Percentiles rank a stretch among this genome's conserved stretches.
phyloP scores from a whole-genome alignment of 495 filamentous ascomycete species.

The Aspergillus conjunctus region DNA sequence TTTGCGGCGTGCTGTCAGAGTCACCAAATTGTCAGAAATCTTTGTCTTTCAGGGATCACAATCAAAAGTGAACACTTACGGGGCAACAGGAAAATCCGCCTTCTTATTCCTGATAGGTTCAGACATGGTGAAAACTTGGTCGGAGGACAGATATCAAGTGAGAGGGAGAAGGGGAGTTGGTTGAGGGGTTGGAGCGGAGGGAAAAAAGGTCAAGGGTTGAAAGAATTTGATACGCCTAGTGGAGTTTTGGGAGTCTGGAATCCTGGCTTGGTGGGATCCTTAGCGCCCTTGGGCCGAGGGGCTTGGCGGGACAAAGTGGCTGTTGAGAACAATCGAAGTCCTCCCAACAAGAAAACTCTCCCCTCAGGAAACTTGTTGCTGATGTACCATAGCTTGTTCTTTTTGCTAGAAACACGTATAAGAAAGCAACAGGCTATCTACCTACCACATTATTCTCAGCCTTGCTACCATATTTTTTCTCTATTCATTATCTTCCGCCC shows the following conservation, averaged over 20 bases:
- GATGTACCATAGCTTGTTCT: no score
- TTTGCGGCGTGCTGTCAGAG: constrained; percentile 80
- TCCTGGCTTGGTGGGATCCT: constrained; percentile 50
- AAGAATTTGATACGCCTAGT: constrained; percentile 42
- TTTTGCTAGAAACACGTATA: no score
- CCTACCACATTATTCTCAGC: no score
- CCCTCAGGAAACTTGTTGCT: not conserved
- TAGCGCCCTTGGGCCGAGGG: constrained; percentile 52
- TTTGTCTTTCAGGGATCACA: constrained; percentile 1
- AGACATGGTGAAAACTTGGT: constrained; percentile 62
- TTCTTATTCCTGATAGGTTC: constrained; percentile 92
- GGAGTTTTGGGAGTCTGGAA: constrained; percentile 49
- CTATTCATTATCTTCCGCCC: no score
- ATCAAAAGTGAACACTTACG: constrained; percentile 59
- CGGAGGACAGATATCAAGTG: constrained; percentile 9
- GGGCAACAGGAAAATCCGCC: constrained; percentile 75
- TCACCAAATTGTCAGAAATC: constrained; percentile 30
- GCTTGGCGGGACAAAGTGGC: constrained; percentile 48
- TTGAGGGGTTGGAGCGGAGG: constrained; percentile 30
- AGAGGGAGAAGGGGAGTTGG: constrained; percentile 18
- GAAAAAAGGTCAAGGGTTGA: constrained; percentile 34
- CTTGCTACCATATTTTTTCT: no score
- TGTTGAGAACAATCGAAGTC: constrained; percentile 43
- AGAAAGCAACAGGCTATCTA: no score
- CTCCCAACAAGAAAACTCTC: constrained; percentile 38